Percentiles rank a stretch among this genome's conserved stretches.
Conservation (phyloP, 345 rosid species). For the Salix dunnii region DNA sequence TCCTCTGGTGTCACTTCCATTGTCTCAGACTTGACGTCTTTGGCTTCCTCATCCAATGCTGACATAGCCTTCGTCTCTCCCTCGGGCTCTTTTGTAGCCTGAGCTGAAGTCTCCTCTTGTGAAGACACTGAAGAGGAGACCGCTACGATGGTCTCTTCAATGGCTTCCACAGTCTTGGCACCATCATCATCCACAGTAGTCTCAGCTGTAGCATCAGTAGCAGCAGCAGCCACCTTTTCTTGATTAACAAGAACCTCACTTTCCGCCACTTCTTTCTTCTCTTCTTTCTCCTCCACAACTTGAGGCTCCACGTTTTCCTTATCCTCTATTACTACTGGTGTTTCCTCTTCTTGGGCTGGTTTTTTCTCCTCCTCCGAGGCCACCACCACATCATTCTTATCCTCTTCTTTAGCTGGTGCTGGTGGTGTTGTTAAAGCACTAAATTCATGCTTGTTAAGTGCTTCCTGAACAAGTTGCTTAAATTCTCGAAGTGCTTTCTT, state of each 20-base stretch:
- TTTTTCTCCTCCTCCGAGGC: constrained; percentile 3
- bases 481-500: constrained; percentile 31
- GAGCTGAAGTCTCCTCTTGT: constrained; percentile 11
- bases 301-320: not conserved
- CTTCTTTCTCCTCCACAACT: not conserved
- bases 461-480: constrained; percentile 29
- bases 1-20: not conserved
- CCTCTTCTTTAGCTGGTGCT: constrained; percentile 4
- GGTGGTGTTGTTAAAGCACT: not conserved
- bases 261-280: not conserved
- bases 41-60: not conserved
- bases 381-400: not conserved
- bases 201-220: not conserved
- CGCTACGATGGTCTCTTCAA: constrained; percentile 29
- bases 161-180: constrained; percentile 29
- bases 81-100: not conserved
- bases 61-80: not conserved
- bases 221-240: not conserved
- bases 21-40: not conserved
- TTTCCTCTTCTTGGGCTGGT: not conserved
- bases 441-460: constrained; percentile 28
- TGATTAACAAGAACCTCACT: not conserved
- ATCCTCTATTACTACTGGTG: not conserved
- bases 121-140: constrained; percentile 17
- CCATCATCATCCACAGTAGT: constrained; percentile 22